Evolutionary conservation across 192 early-diverging fungal genomes (phyloP).

Genomic region (Endogone sp.): DNA sequence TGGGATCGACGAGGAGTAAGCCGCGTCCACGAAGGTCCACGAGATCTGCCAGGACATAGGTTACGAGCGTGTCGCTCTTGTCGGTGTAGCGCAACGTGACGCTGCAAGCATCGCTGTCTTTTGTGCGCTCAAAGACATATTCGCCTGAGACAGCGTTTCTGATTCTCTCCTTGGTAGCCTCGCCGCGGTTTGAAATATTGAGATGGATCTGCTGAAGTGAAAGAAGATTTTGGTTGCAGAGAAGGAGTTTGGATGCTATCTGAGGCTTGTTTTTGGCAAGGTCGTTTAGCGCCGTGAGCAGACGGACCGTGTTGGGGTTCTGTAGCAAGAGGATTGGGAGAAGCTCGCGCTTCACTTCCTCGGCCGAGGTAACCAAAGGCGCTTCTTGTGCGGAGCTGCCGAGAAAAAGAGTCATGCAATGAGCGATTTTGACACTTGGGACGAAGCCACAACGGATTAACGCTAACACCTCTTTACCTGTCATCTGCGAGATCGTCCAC

Average conservation of each 20-base stretch:
- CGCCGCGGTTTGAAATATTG: slow-evolving; percentile 9
- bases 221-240: slow-evolving; percentile 8
- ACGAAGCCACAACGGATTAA: background rate
- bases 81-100: slow-evolving; percentile 6
- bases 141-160: slow-evolving; percentile 14
- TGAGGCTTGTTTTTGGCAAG: background rate
- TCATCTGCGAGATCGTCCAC: slow-evolving; percentile 20
- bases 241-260: slow-evolving; percentile 6
- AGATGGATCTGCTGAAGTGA: slow-evolving; percentile 14
- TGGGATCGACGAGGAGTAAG: slow-evolving; percentile 13
- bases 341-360: background rate
- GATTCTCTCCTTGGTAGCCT: slow-evolving; percentile 14
- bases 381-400: background rate
- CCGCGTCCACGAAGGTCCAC: slow-evolving; percentile 16
- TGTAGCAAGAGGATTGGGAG: background rate
- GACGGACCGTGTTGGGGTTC: background rate
- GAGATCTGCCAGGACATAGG: slow-evolving; percentile 7
- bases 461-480: slow-evolving; percentile 11
- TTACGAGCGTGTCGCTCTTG: background rate
- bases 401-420: slow-evolving; percentile 8
- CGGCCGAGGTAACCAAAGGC: background rate
- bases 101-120: slow-evolving; percentile 2
- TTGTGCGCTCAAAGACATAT: slow-evolving; percentile 7
- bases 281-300: background rate
- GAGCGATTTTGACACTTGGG: slow-evolving; percentile 17